Evolutionary conservation across 2,329 filamentous ascomycete species (phyloP).

Genomic region (Pseudogymnoascus sp.): DNA sequence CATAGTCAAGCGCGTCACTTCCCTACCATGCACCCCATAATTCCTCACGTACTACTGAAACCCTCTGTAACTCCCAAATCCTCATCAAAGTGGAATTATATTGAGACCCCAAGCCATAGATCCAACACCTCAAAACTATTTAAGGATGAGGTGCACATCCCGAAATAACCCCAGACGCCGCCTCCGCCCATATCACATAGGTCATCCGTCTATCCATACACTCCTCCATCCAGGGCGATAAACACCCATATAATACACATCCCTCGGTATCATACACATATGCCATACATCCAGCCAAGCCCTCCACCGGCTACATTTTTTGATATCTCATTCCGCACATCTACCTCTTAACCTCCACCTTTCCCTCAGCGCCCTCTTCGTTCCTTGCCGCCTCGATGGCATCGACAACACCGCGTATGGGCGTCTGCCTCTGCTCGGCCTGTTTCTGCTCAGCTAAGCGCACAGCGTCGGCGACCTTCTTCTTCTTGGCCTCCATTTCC

Average conservation of each 20-base stretch:
- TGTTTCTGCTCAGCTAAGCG: neutral
- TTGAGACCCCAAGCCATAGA: neutral
- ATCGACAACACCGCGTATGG: neutral
- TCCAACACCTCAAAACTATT: neutral
- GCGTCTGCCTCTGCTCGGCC: neutral
- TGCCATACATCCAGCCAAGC: neutral
- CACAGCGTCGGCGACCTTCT: constrained; percentile 21
- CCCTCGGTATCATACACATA: neutral
- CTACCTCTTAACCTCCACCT: neutral
- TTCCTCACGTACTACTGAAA: no score
- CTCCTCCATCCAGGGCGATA: neutral
- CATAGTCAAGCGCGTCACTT: neutral
- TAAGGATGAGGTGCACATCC: neutral
- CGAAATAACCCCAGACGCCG: constrained; percentile 3
- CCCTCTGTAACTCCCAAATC: neutral
- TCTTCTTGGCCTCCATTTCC: constrained; percentile 31
- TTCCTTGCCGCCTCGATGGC: neutral
- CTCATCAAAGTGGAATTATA: constrained; percentile 5
- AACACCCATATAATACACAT: neutral
- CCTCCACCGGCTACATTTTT: no score
- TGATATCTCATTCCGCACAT: no score
- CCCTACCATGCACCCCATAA: neutral
- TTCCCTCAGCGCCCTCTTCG: neutral
- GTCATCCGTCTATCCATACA: neutral
- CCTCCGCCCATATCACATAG: neutral